Evolutionary conservation across 768 basidiomycete species (phyloP), one percentile per base, ranked within the genome.

Genomic region (Suillus cothurnatus): DNA sequence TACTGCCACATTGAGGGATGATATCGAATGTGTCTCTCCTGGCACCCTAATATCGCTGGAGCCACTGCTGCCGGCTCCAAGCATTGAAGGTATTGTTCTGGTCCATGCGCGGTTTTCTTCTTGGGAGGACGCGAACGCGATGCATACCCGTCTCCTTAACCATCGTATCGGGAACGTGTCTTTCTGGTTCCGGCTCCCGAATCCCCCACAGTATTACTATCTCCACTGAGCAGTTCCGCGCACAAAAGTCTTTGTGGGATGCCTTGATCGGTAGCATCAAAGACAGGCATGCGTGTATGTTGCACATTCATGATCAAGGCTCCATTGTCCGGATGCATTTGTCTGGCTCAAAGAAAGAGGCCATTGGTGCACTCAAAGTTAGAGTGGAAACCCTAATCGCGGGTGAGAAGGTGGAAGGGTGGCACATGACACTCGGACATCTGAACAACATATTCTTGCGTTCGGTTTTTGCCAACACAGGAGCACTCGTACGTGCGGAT

Each of bases 321-420:
- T 69, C 70, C 39, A 53, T 53, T 9, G 78, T 82, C 52, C 73
- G 76, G 21, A 79, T 88, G 47, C 79, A 74, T 6, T 77, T 88
- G n/a, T 68, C 76, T 1, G 87, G 88, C 0, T 77, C 83, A 15
- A 82, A 84, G 59, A 84, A 84, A 73, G 82, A 84, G 67, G 81
- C 80, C 2, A 80, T 84, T 1, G 88, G 88, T 1, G 78, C 81
- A 6, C 69, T 89, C 65, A 89, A 88, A 74, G 87, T 88, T 17
- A 77, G 87, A 61, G 84, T 86, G 0, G 88, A 89, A 71, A 81
- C 77, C 61, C 71, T 89, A 43, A 82, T 80, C 3, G 78, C 77
- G 26, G 88, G 88, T 6, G 82, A 84, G 47, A 82, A 74, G 41
- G 74, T 89, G 3, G 73, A 74, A 4, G 79, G 79, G 39, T 88